Evolutionary conservation across 345 rosid species (phyloP).

Genomic region (Lepidium africanum): DNA sequence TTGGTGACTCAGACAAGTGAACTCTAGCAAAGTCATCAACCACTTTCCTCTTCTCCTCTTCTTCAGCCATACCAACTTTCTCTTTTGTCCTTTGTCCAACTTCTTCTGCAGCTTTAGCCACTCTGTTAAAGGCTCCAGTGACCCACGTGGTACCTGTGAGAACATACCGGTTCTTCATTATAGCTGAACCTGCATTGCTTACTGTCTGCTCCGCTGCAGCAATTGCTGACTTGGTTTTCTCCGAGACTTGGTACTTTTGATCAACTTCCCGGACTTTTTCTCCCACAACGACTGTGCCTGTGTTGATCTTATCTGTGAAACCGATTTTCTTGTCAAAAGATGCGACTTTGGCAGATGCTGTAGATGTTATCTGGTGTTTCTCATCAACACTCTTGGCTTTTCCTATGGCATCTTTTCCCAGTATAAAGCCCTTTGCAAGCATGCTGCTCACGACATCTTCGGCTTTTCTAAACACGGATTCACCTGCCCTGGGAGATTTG

Average conservation of each 20-base stretch:
- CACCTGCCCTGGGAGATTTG: slow-evolving; percentile 45
- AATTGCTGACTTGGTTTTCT: slow-evolving; percentile 85
- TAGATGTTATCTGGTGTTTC: slow-evolving; percentile 80
- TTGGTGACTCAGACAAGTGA: slow-evolving; percentile 81
- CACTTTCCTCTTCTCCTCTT: slow-evolving; percentile 75
- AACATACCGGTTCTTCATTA: slow-evolving; percentile 87
- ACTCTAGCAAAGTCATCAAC: slow-evolving; percentile 79
- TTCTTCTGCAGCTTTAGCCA: slow-evolving; percentile 88
- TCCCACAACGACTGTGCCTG: slow-evolving; percentile 63
- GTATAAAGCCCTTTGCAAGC: slow-evolving; percentile 87
- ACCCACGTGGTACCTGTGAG: slow-evolving; percentile 80
- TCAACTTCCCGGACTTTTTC: slow-evolving; percentile 92
- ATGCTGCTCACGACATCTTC: slow-evolving; percentile 87
- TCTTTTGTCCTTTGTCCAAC: slow-evolving; percentile 95
- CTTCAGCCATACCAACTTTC: slow-evolving; percentile 68
- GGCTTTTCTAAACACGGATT: slow-evolving; percentile 66
- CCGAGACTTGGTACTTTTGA: slow-evolving; percentile 88
- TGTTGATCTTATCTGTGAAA: slow-evolving; percentile 70
- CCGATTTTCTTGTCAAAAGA: slow-evolving; percentile 84
- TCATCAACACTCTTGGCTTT: slow-evolving; percentile 85
- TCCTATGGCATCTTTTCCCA: slow-evolving; percentile 85
- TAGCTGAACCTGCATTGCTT: slow-evolving; percentile 78
- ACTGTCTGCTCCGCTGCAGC: slow-evolving; percentile 85
- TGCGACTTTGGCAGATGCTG: slow-evolving; percentile 81
- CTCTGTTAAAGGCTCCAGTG: slow-evolving; percentile 73